These are phyloP conservation scores for Eucalyptus cladocalyx DNA, from an alignment of 345 rosid species.

Conservation along the genomic window DNA sequence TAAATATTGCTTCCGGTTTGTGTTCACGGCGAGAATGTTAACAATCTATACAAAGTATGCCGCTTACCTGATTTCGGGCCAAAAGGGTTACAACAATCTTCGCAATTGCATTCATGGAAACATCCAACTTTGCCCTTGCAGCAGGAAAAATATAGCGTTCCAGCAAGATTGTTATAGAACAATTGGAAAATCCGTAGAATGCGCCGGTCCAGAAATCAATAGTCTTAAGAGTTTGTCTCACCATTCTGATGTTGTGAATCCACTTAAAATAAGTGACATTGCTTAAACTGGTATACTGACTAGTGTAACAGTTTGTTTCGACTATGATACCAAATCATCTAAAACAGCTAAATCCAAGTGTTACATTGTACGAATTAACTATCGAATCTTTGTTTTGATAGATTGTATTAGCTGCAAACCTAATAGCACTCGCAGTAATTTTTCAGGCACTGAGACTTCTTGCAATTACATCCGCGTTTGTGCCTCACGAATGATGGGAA, in stretches of 20 bases:
- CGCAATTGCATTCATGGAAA: neutral
- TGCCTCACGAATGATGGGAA: slow-evolving; percentile 76
- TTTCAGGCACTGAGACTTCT: slow-evolving; percentile 64
- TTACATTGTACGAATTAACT: neutral
- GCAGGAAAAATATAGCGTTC: neutral
- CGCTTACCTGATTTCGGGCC: neutral
- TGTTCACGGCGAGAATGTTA: neutral
- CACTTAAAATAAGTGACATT: neutral
- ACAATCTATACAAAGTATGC: neutral
- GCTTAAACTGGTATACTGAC: neutral
- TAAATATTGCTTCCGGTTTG: neutral
- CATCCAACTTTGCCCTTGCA: neutral
- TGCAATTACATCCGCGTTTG: slow-evolving; percentile 80
- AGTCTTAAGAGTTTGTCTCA: neutral
- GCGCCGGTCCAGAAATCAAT: neutral
- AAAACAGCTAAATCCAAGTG: neutral
- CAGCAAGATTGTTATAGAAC: neutral
- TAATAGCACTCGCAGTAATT: slow-evolving; percentile 78
- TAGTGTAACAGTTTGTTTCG: neutral
- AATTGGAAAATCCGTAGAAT: neutral
- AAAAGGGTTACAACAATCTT: neutral
- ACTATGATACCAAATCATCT: neutral
- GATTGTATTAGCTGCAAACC: slow-evolving; percentile 14
- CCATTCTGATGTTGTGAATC: neutral
- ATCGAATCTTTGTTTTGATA: neutral